A percentile compares a stretch with the other conserved stretches of the same genome.
Conservation (phyloP, 495 filamentous ascomycete genomes). For the Astrothelium macrocarpum region DNA sequence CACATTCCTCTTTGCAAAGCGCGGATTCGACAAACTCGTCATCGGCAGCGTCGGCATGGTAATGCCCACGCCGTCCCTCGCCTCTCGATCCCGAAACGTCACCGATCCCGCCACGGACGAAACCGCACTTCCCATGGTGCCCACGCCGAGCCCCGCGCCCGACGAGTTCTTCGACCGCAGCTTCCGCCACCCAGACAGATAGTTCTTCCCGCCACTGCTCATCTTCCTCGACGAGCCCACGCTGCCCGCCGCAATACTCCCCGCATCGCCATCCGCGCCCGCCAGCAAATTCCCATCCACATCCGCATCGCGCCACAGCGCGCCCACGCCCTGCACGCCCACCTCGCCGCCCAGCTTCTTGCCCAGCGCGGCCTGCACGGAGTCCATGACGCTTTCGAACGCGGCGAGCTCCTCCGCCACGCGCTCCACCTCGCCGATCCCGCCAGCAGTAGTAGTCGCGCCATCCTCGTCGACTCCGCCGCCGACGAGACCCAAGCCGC, state of each 20-base stretch:
- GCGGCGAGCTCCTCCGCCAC: conserved; percentile 91
- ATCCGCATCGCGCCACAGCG: conserved; percentile 56
- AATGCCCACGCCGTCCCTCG: conserved; percentile 19
- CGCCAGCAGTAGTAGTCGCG: too few relatives aligned
- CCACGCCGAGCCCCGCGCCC: conserved; percentile 44
- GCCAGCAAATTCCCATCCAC: conserved; percentile 9
- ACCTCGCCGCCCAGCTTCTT: conserved; percentile 90
- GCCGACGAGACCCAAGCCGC: too few relatives aligned
- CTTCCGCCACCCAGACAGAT: conserved; percentile 66
- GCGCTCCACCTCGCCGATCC: conserved; percentile 82
- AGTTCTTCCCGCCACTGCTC: conserved; percentile 36
- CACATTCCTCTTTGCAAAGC: conserved; percentile 55
- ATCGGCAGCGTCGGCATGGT: conserved; percentile 71
- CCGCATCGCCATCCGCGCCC: conserved; percentile 39
- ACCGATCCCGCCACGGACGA: too few relatives aligned
- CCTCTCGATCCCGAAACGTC: too few relatives aligned
- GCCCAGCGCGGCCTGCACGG: conserved; percentile 61
- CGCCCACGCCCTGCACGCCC: conserved; percentile 58
- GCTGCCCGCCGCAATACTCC: too few relatives aligned
- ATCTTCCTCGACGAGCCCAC: too few relatives aligned
- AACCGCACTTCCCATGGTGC: too few relatives aligned
- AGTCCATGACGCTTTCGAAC: conserved; percentile 79
- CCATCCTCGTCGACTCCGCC: too few relatives aligned
- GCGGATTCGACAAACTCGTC: conserved; percentile 51
- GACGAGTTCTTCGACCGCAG: conserved; percentile 87